Percentiles rank a stretch among this genome's conserved stretches.
phyloP scores from a whole-genome alignment of 441 rosid genomes.

The Gossypium davidsonii region DNA sequence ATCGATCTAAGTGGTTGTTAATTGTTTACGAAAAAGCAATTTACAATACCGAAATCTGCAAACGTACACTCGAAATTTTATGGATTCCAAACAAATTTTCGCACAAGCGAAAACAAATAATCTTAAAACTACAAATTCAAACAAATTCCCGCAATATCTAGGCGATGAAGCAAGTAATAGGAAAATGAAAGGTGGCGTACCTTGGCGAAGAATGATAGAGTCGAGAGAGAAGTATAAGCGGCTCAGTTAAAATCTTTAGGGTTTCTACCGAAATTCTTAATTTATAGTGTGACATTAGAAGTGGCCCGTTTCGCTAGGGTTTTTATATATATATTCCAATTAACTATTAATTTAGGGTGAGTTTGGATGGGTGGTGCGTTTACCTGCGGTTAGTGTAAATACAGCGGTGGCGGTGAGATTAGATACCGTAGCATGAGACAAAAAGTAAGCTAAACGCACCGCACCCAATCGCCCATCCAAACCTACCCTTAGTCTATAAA shows the following conservation, averaged over 20 bases:
- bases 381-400: too few species aligned
- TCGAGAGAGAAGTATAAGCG: background rate
- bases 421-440: too few species aligned
- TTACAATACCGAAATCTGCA: background rate
- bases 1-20: background rate
- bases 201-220: background rate
- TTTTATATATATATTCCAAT: background rate
- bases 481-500: too few species aligned
- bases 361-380: too few species aligned
- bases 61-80: background rate
- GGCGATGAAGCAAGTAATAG: background rate
- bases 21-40: background rate
- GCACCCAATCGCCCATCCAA: too few species aligned
- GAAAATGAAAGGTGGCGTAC: background rate
- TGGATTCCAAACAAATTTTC: background rate
- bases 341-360: too few species aligned
- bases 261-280: background rate
- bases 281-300: background rate
- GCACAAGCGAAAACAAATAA: background rate
- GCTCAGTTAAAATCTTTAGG: background rate
- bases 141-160: background rate
- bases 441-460: too few species aligned
- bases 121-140: background rate
- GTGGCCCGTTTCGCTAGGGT: background rate
- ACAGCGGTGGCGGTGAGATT: too few species aligned